These are phyloP conservation scores for Sophora flavescens DNA, from an alignment of 306 rosid species.

Conservation along the genomic window DNA sequence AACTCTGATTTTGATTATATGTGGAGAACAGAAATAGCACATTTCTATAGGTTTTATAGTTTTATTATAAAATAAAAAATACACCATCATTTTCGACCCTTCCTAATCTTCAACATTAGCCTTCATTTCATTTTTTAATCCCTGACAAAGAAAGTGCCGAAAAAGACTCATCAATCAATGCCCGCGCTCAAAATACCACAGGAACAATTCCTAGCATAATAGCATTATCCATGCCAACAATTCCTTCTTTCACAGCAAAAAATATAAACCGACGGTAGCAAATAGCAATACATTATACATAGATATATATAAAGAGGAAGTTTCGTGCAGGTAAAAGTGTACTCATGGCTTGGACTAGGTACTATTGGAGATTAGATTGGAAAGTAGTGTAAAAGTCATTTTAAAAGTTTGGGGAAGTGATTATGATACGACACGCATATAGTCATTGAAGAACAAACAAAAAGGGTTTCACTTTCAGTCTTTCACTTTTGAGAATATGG, in stretches of 20 bases:
- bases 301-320: slow-evolving; percentile 14
- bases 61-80: neutral
- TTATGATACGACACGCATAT: slow-evolving; percentile 30
- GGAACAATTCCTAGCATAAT: slow-evolving; percentile 23
- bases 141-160: neutral
- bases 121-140: neutral
- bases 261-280: slow-evolving; percentile 15
- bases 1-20: neutral
- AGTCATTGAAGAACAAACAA: slow-evolving; percentile 9
- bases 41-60: neutral
- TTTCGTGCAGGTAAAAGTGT: slow-evolving; percentile 54
- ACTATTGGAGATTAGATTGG: slow-evolving; percentile 26
- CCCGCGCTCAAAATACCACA: neutral
- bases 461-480: slow-evolving; percentile 21
- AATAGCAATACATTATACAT: neutral
- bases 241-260: slow-evolving; percentile 30
- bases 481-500: neutral
- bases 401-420: slow-evolving; percentile 31
- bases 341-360: slow-evolving; percentile 31
- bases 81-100: neutral
- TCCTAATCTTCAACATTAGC: neutral
- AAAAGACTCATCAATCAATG: neutral
- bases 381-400: slow-evolving; percentile 34
- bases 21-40: slow-evolving; percentile 7
- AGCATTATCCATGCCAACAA: slow-evolving; percentile 26